phyloP scores from a whole-genome alignment of 768 basidiomycete species.

The Phylloporus sp. region DNA sequence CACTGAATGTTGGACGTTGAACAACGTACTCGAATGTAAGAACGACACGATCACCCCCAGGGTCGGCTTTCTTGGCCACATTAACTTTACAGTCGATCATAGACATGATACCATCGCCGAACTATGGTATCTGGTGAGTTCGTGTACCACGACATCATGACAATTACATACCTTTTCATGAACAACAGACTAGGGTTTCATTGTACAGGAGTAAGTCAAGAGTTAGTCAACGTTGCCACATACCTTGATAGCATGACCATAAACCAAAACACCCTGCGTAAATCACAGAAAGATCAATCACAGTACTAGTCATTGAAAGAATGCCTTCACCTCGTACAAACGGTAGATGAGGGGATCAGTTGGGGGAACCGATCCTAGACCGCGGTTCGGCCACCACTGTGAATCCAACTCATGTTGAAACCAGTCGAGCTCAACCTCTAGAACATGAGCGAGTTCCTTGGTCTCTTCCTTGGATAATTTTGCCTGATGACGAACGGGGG shows the following conservation, averaged over 20 bases:
- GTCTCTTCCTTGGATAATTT: conserved; percentile 64
- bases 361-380: conserved; percentile 64
- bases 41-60: conserved; percentile 75
- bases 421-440: conserved; percentile 42
- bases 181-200: conserved; percentile 52
- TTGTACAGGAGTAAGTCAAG: not conserved
- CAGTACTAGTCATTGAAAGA: not conserved
- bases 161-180: conserved; percentile 65
- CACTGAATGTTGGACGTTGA: not conserved
- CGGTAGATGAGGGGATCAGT: conserved; percentile 80
- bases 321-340: conserved; percentile 60
- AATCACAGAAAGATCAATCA: not conserved
- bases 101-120: conserved; percentile 86
- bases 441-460: conserved; percentile 42
- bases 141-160: not conserved
- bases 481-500: too few species aligned
- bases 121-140: conserved; percentile 36
- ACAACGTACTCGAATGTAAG: conserved; percentile 73
- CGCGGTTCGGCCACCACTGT: conserved; percentile 74
- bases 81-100: conserved; percentile 81
- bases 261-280: conserved; percentile 62
- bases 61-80: conserved; percentile 65
- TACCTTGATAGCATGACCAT: conserved; percentile 78
- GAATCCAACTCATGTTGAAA: conserved; percentile 49
- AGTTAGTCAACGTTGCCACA: not conserved